Percentiles rank a stretch among this genome's conserved stretches.
phyloP scores from a whole-genome alignment of 192 early-diverging fungal species.

The Podila epigama region DNA sequence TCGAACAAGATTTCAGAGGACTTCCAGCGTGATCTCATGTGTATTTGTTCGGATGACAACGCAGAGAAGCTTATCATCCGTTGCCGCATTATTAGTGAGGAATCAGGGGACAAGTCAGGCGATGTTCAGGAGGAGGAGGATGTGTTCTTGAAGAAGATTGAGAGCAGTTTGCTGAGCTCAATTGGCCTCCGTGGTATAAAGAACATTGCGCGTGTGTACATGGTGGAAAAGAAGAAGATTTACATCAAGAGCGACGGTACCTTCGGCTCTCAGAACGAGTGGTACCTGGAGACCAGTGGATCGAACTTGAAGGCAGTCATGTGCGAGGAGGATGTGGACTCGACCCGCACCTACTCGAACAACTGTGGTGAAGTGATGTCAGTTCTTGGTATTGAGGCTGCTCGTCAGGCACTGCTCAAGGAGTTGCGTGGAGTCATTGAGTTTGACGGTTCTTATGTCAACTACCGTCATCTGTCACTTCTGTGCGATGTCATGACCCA shows the following conservation, averaged over 20 bases:
- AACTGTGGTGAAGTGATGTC: constrained; percentile 90
- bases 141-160: constrained; percentile 86
- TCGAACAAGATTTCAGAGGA: constrained; percentile 78
- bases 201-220: constrained; percentile 86
- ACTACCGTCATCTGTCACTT: constrained; percentile 96
- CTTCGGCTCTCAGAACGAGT: constrained; percentile 70
- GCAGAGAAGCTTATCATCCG: constrained; percentile 86
- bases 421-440: constrained; percentile 95
- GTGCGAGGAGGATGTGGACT: constrained; percentile 83
- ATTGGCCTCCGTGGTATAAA: constrained; percentile 90
- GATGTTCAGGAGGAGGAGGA: constrained; percentile 84
- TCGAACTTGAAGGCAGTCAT: constrained; percentile 90
- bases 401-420: constrained; percentile 85
- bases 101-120: constrained; percentile 61
- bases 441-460: constrained; percentile 96
- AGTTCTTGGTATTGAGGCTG: constrained; percentile 97
- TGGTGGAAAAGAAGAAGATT: constrained; percentile 65
- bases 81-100: constrained; percentile 82
- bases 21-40: constrained; percentile 83
- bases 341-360: constrained; percentile 86
- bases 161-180: constrained; percentile 84
- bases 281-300: constrained; percentile 93
- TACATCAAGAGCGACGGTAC: constrained; percentile 66
- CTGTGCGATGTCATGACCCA: constrained; percentile 98
- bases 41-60: constrained; percentile 91